Evolutionary conservation across 768 basidiomycete genomes (phyloP), one percentile per base, ranked within the genome.

Genomic region (Rubroboletus satanas): DNA sequence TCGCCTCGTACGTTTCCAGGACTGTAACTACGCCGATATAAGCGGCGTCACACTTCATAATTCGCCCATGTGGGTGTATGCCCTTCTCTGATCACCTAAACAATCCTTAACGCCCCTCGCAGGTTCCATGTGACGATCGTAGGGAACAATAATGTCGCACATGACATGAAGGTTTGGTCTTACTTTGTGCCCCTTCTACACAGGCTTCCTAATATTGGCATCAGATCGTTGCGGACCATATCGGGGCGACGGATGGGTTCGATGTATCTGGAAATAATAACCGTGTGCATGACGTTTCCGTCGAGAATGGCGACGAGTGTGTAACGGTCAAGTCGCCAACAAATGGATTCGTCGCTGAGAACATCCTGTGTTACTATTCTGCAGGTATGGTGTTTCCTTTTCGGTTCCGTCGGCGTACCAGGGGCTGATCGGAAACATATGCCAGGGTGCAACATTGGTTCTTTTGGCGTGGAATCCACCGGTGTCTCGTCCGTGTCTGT

Each of bases 261-360:
- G 51, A 65, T 15, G 14, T 70, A 28, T 62, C 57, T 7, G 70
- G 70, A 15, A 70, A 67, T 33, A 64, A 66, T 54, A 66, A 70
- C 49, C 63, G 62, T 37, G 66, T 74, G 23, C 71, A 73, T 45
- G 70, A 74, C 35, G 63, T 72, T 43, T 59, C 62, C 7, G 67
- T 74, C 23, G 71, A 70, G 50, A 71, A 67, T 43, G 69, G 63
- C 23, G 62, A 66, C 37, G 65, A 74, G 45, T 73, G 71, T 44
- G 67, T 72, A 15, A 72, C 70, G 0, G 66, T 73, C 52, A 73
- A 74, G 47, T 45, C 67, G 2, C 67, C 72, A 5, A 68, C 71
- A 4, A 47, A 66, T 17, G 54, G 62, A 29, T 63, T 55, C 39
- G 6, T 48, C 17, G 55, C 43, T 18, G 49, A 62, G 42, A 58